Percentiles rank a stretch among this genome's conserved stretches.
Conservation (phyloP, 2,329 filamentous ascomycete species). For the Chaetomium sp. region DNA sequence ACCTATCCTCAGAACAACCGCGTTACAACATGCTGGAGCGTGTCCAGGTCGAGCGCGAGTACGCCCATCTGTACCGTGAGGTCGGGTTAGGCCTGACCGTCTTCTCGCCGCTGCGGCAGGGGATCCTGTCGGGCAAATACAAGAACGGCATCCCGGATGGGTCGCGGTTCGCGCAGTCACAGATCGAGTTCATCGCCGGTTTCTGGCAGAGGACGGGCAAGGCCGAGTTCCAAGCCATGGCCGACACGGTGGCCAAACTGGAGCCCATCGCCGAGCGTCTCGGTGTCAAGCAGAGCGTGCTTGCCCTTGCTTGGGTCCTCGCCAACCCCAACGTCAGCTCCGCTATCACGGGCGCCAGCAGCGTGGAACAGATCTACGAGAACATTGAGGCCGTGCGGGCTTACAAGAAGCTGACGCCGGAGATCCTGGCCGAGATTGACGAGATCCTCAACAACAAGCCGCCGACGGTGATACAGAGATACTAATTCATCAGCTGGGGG, state of each 20-base stretch:
- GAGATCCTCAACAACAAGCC: slow-evolving; percentile 54
- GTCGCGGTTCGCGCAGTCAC: slow-evolving; percentile 51
- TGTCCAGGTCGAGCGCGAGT: slow-evolving; percentile 53
- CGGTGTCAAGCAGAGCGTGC: slow-evolving; percentile 48
- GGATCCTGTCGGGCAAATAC: slow-evolving; percentile 57
- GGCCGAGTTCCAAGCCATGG: slow-evolving; percentile 44
- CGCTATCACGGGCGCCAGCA: slow-evolving; percentile 56
- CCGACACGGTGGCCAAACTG: slow-evolving; percentile 52
- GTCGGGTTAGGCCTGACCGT: slow-evolving; percentile 47
- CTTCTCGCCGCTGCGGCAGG: slow-evolving; percentile 50
- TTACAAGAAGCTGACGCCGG: slow-evolving; percentile 51
- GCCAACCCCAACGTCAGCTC: slow-evolving; percentile 56
- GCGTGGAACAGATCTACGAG: slow-evolving; percentile 52
- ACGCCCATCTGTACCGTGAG: slow-evolving; percentile 50
- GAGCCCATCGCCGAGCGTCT: slow-evolving; percentile 59
- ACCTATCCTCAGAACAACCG: slow-evolving; percentile 32
- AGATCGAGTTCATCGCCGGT: slow-evolving; percentile 50
- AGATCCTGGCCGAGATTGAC: slow-evolving; percentile 55
- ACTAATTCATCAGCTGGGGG: slow-evolving; percentile 13
- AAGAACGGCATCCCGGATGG: slow-evolving; percentile 56
- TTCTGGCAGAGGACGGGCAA: slow-evolving; percentile 49
- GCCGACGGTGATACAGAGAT: slow-evolving; percentile 34
- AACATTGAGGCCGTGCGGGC: slow-evolving; percentile 48
- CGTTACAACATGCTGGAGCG: slow-evolving; percentile 56
- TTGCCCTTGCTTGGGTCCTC: slow-evolving; percentile 58